phyloP scores from a whole-genome alignment of 352 stramenopile genomes.

The Globisporangium parvum region DNA sequence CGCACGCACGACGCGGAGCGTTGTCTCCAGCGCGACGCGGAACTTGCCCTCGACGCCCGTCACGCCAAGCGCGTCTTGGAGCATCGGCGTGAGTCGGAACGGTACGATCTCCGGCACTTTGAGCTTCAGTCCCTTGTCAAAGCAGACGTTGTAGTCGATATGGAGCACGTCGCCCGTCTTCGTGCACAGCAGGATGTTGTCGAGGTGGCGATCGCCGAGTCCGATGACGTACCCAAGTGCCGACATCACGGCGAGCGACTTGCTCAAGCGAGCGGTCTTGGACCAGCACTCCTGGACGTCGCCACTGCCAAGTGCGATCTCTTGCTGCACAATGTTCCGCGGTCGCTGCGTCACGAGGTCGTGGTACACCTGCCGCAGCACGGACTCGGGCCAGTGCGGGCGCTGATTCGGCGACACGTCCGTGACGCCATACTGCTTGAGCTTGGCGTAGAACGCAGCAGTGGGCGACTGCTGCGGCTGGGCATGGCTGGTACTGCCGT shows the following conservation, averaged over 20 bases:
- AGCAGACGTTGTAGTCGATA: conserved; percentile 92
- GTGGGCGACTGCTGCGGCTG: conserved; percentile 42
- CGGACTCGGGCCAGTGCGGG: conserved; percentile 44
- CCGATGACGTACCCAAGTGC: conserved; percentile 87
- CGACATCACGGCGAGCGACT: conserved; percentile 82
- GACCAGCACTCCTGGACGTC: conserved; percentile 62
- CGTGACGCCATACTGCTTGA: conserved; percentile 71
- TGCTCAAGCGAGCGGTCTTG: conserved; percentile 53
- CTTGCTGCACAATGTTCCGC: conserved; percentile 57
- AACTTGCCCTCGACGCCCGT: conserved; percentile 75
- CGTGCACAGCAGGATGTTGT: conserved; percentile 87
- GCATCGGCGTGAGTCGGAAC: conserved; percentile 84
- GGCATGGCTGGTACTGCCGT: background rate
- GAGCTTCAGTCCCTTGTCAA: conserved; percentile 83
- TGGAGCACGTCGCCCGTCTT: conserved; percentile 83
- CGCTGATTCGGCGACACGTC: conserved; percentile 69
- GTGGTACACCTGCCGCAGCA: conserved; percentile 64
- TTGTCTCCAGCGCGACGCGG: conserved; percentile 63
- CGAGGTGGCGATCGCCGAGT: conserved; percentile 87
- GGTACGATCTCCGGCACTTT: conserved; percentile 89
- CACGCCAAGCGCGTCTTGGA: conserved; percentile 70
- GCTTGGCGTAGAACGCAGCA: conserved; percentile 75
- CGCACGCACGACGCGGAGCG: conserved; percentile 61
- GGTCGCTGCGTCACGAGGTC: conserved; percentile 60
- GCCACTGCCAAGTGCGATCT: conserved; percentile 42